These are phyloP conservation scores for Amborella trichopoda DNA, from an alignment of 164 flowering plant genomes.

Conservation along the genomic window DNA sequence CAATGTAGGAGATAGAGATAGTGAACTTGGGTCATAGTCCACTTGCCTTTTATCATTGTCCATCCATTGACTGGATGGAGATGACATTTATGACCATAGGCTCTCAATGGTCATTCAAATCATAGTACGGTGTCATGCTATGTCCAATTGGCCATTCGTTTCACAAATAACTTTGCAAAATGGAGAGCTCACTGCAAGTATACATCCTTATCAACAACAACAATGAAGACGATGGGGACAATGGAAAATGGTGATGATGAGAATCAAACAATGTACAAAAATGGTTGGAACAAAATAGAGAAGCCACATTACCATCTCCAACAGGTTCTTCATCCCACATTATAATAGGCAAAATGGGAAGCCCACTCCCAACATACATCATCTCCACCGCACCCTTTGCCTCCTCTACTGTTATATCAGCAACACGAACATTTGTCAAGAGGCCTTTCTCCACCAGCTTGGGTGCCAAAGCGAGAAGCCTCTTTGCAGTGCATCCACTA, in stretches of 20 bases:
- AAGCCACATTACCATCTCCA: slow-evolving; percentile 53
- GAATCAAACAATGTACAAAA: not conserved
- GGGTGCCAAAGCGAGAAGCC: slow-evolving; percentile 65
- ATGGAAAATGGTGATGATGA: not conserved
- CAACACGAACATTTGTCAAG: slow-evolving; percentile 36
- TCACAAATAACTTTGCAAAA: too few relatives aligned
- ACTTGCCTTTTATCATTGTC: too few relatives aligned
- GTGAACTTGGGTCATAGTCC: too few relatives aligned
- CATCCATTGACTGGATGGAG: too few relatives aligned
- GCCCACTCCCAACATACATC: slow-evolving; percentile 83
- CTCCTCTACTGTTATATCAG: slow-evolving; percentile 43
- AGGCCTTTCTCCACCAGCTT: slow-evolving; percentile 55
- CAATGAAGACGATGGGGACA: too few relatives aligned
- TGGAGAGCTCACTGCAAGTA: too few relatives aligned
- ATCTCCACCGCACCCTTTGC: slow-evolving; percentile 66
- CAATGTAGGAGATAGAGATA: too few relatives aligned
- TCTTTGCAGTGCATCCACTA: slow-evolving; percentile 69
- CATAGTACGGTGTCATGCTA: too few relatives aligned
- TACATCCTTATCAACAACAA: too few relatives aligned
- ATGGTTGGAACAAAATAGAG: not conserved
- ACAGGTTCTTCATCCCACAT: slow-evolving; percentile 67
- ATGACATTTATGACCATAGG: too few relatives aligned
- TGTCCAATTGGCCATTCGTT: too few relatives aligned
- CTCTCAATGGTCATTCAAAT: too few relatives aligned
- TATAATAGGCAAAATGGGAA: slow-evolving; percentile 65